These are phyloP conservation scores for Quercus rubra DNA, from an alignment of 306 rosid genomes.

Conservation along the genomic window DNA sequence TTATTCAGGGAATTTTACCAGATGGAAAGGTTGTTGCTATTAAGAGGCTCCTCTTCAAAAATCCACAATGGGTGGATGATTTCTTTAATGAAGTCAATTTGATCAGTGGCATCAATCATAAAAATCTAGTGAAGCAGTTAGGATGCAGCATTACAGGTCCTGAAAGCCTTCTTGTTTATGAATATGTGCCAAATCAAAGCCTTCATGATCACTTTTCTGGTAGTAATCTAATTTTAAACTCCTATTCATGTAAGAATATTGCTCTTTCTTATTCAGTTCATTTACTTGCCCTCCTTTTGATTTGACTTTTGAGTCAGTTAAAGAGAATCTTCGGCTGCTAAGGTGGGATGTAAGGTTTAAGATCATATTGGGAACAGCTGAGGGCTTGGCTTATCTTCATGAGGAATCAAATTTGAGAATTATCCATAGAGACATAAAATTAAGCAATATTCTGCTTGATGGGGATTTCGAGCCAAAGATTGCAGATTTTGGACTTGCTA, in stretches of 20 bases:
- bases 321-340: conserved; percentile 12
- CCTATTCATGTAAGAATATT: not conserved
- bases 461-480: conserved; percentile 53
- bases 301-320: conserved; percentile 5
- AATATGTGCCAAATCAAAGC: conserved; percentile 64
- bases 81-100: conserved; percentile 47
- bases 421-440: conserved; percentile 67
- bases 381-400: conserved; percentile 65
- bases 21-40: conserved; percentile 36
- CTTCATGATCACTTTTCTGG: conserved; percentile 53
- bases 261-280: not conserved
- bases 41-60: conserved; percentile 58
- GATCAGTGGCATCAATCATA: conserved; percentile 36
- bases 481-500: conserved; percentile 78
- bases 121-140: conserved; percentile 48
- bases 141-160: conserved; percentile 82
- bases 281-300: not conserved
- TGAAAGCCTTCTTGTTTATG: conserved; percentile 72
- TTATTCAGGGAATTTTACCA: conserved; percentile 32
- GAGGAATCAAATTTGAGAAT: conserved; percentile 58
- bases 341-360: conserved; percentile 36
- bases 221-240: conserved; percentile 17
- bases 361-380: conserved; percentile 47
- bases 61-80: conserved; percentile 48
- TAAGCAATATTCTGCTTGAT: conserved; percentile 57